phyloP scores from a whole-genome alignment of 2,329 filamentous ascomycete genomes.

The Fusarium sp. region DNA sequence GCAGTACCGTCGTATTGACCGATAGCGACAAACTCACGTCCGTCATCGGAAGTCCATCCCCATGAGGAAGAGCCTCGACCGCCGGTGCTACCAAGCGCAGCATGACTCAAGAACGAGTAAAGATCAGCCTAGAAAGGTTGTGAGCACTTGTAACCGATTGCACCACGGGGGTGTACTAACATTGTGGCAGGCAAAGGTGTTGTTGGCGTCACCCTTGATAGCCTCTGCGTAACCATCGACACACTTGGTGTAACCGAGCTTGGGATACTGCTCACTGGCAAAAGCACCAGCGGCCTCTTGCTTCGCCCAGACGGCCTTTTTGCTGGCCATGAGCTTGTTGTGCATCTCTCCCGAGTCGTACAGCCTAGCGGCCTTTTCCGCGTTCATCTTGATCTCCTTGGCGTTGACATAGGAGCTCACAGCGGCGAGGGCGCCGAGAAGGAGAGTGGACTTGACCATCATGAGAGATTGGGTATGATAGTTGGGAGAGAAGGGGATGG shows the following conservation, averaged over 20 bases:
- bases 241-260: slow-evolving; percentile 56
- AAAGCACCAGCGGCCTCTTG: slow-evolving; percentile 52
- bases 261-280: slow-evolving; percentile 52
- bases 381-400: slow-evolving; percentile 39
- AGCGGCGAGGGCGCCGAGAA: slow-evolving; percentile 27
- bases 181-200: slow-evolving; percentile 63
- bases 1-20: slow-evolving; percentile 64
- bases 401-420: slow-evolving; percentile 13
- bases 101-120: slow-evolving; percentile 67
- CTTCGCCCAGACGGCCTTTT: slow-evolving; percentile 51
- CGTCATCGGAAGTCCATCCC: slow-evolving; percentile 62
- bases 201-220: slow-evolving; percentile 58
- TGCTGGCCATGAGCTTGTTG: slow-evolving; percentile 36
- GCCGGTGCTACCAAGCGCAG: slow-evolving; percentile 61
- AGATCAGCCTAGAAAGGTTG: slow-evolving; percentile 55
- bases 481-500: not conserved
- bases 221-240: slow-evolving; percentile 58
- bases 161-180: slow-evolving; percentile 41
- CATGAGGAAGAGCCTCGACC: slow-evolving; percentile 56
- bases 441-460: slow-evolving; percentile 39
- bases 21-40: slow-evolving; percentile 63
- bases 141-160: accelerated
- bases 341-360: slow-evolving; percentile 41
- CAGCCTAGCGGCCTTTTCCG: slow-evolving; percentile 18
- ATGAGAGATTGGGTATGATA: not conserved